These are phyloP conservation scores for Phoma sp. DNA, from an alignment of 2,329 filamentous ascomycete species.

Conservation along the genomic window DNA sequence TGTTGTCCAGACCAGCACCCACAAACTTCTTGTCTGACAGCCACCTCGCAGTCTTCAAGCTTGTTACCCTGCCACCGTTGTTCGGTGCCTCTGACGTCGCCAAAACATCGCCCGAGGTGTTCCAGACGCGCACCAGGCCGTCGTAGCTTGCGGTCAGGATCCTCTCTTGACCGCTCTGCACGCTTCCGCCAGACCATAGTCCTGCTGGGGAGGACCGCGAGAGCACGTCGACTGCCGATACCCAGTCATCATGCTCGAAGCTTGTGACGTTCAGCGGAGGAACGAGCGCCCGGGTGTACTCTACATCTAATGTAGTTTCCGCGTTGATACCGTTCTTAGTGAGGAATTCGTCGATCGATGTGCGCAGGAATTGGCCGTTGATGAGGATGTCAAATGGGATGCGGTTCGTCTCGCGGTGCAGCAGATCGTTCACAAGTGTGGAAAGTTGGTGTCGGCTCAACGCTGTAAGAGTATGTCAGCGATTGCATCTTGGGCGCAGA, in stretches of 20 bases:
- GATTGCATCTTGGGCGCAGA: neutral
- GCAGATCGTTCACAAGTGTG: conserved; percentile 68
- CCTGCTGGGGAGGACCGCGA: conserved; percentile 70
- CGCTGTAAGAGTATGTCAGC: conserved; percentile 29
- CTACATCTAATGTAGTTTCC: conserved; percentile 84
- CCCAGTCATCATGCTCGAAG: conserved; percentile 98
- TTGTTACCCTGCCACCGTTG: conserved; percentile 70
- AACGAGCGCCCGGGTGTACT: conserved; percentile 91
- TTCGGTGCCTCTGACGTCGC: conserved; percentile 74
- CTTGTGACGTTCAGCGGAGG: conserved; percentile 88
- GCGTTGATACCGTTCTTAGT: conserved; percentile 84
- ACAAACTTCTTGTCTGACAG: conserved; percentile 79
- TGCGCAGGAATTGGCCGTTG: conserved; percentile 89
- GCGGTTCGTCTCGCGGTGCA: conserved; percentile 65
- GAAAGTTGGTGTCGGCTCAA: conserved; percentile 58
- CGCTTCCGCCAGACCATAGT: conserved; percentile 60
- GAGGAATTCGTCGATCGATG: conserved; percentile 90
- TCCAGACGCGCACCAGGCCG: conserved; percentile 85
- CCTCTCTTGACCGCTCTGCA: conserved; percentile 67
- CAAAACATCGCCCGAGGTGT: conserved; percentile 83
- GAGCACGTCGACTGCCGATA: conserved; percentile 83
- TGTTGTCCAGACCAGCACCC: conserved; percentile 84
- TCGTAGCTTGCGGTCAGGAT: conserved; percentile 96
- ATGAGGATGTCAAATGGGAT: conserved; percentile 94
- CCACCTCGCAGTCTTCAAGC: conserved; percentile 83